A percentile compares a stretch with the other conserved stretches of the same genome.
These are phyloP conservation scores for Mycosphaerella sp. DNA, from an alignment of 2,329 filamentous ascomycete species.

Conservation along the genomic window DNA sequence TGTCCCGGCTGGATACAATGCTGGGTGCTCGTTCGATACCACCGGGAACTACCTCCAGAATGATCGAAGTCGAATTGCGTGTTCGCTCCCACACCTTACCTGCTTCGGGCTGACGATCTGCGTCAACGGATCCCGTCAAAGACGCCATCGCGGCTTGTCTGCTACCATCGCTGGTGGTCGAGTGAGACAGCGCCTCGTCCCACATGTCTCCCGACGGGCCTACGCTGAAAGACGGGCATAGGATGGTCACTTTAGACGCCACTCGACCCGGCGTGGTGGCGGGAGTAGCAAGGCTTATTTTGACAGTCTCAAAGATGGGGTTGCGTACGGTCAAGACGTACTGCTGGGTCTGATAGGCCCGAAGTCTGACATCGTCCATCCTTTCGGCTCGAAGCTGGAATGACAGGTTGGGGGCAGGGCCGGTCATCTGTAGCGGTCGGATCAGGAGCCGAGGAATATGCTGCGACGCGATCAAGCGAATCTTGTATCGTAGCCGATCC, in stretches of 20 bases:
- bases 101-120: constrained; percentile 63
- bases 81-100: constrained; percentile 96
- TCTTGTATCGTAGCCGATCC: constrained; percentile 76
- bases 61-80: constrained; percentile 89
- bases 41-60: constrained; percentile 76
- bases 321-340: constrained; percentile 89
- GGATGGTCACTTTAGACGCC: constrained; percentile 73
- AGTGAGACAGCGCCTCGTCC: constrained; percentile 73
- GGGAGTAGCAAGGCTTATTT: constrained; percentile 80
- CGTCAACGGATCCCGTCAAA: constrained; percentile 37
- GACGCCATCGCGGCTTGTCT: constrained; percentile 30
- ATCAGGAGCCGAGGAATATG: constrained; percentile 81
- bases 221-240: constrained; percentile 91
- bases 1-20: constrained; percentile 29
- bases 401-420: constrained; percentile 20
- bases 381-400: constrained; percentile 24
- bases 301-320: constrained; percentile 84
- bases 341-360: constrained; percentile 54
- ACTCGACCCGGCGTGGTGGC: constrained; percentile 70
- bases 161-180: constrained; percentile 24
- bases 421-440: constrained; percentile 45
- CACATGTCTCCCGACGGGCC: constrained; percentile 81
- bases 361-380: constrained; percentile 15
- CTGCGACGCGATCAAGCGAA: constrained; percentile 74
- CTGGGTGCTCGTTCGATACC: constrained; percentile 28